Percentiles rank a stretch among this genome's conserved stretches.
These are phyloP conservation scores for Coprinopsis sp. DNA, from an alignment of 768 basidiomycete species.

Conservation along the genomic window DNA sequence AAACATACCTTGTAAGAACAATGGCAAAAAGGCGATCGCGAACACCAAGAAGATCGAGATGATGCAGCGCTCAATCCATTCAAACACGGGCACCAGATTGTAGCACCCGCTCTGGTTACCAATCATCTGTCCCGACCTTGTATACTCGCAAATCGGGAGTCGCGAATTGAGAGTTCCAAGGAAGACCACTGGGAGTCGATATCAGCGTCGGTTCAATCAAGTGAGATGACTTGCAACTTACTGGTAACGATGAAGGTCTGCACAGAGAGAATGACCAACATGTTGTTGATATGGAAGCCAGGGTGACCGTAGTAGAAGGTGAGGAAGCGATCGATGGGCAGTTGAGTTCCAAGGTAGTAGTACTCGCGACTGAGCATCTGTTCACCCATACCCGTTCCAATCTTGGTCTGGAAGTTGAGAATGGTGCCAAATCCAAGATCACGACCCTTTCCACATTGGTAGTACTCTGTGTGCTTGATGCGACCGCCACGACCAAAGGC, in stretches of 20 bases:
- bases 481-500: conserved; percentile 94
- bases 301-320: conserved; percentile 99
- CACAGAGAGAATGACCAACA: conserved; percentile 95
- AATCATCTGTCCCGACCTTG: conserved; percentile 62
- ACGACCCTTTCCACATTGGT: conserved; percentile 97
- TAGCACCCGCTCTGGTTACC: conserved; percentile 87
- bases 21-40: conserved; percentile 91
- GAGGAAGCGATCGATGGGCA: conserved; percentile 96
- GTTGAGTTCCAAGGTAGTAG: conserved; percentile 96
- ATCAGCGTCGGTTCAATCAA: conserved; percentile 5
- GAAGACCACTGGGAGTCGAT: conserved; percentile 71
- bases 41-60: conserved; percentile 98
- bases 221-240: conserved; percentile 32
- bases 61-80: conserved; percentile 95
- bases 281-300: conserved; percentile 99
- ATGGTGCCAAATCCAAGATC: conserved; percentile 99
- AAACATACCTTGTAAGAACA: conserved; percentile 85
- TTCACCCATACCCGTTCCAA: conserved; percentile 99
- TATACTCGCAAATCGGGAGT: conserved; percentile 77
- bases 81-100: conserved; percentile 87
- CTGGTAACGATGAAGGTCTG: conserved; percentile 92
- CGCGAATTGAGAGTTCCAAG: conserved; percentile 87
- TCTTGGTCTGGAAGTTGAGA: conserved; percentile 99
- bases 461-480: conserved; percentile 99
- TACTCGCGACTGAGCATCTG: conserved; percentile 99